A percentile compares a stretch with the other conserved stretches of the same genome.
Conservation (phyloP, 352 stramenopile species). For the Phytopythium delawarense region DNA sequence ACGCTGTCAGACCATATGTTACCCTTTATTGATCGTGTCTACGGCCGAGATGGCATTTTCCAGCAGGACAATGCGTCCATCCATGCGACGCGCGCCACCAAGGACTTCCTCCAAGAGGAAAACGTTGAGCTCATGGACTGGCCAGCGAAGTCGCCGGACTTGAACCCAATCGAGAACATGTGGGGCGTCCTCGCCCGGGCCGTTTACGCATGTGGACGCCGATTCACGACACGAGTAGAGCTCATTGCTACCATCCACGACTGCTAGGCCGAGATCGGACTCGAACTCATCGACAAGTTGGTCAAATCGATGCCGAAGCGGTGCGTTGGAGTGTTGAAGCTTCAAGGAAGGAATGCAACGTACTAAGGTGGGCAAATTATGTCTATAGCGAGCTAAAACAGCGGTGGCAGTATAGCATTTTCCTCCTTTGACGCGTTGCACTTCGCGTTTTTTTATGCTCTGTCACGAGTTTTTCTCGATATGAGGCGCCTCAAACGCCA, state of each 20-base stretch:
- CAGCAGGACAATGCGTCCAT: constrained; percentile 15
- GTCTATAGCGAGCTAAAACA: not conserved
- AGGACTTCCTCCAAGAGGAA: constrained; percentile 8
- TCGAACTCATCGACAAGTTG: not conserved
- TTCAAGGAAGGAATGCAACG: constrained; percentile 13
- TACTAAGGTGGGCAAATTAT: not conserved
- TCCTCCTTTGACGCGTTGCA: not conserved
- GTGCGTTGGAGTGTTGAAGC: constrained; percentile 10
- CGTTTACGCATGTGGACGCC: constrained; percentile 8
- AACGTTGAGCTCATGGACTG: constrained; percentile 2
- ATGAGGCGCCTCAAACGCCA: not conserved
- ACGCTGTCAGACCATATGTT: constrained; percentile 13
- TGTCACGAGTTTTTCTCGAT: not conserved
- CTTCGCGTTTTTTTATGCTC: not conserved
- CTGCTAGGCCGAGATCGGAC: not conserved
- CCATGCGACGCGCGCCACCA: not conserved
- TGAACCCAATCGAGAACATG: constrained; percentile 11
- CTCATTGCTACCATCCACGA: constrained; percentile 3
- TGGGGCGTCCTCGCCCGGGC: constrained; percentile 6
- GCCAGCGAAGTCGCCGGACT: not conserved
- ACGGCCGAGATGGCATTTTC: constrained; percentile 16
- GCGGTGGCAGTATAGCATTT: not conserved
- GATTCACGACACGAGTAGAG: not conserved
- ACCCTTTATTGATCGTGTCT: constrained; percentile 8
- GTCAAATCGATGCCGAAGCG: constrained; percentile 9